Base-by-base conservation (phyloP, 768 basidiomycete genomes). In the Boletus rex-veris region DNA sequence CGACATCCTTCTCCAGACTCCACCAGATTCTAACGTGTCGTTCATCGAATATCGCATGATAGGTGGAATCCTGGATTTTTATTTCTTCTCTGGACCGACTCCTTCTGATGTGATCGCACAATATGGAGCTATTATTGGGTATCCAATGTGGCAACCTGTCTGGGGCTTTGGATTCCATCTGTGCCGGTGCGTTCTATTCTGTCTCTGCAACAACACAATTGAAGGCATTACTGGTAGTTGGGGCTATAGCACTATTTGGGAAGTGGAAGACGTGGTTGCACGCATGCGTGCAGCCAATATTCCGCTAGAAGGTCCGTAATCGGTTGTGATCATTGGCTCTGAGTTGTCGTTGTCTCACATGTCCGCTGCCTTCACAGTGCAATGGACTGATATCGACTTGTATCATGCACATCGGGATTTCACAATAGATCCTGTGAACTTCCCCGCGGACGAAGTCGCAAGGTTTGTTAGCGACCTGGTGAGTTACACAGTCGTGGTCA, bases 141-240 rank as follows among this genome's bases (percentile, higher is more conserved):
- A 80, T 40, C 85, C 88, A 5, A 79, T 80, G 30, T 84, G 85
- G 80, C 82, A 84, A 64, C 87, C 86, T 7, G 74, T 74, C 16
- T 90, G 86, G 85, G 82, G 80, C 7, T 86, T 90, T 64, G 88
- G 88, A 5, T 88, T 87, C 73, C 87, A 91, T 58, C 75, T 88
- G 6, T 85, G 84, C 71, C 77, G 81, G 75, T 83, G 62, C 61
- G 64, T 14, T 52, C 18, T 24, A 2, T 18, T 5, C 38, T 28
- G 26, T 28, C 10, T 4, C 24, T 40, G 46, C 28, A 19, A 31
- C 18, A 9, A 21, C 16, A 36, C 1, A 1, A 21, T 35, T 7
- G 14, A 47, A 8, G 5, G 3, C 2, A 26, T 21, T 15, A 18
- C 11, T 35, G 16, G 14, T 18, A 55, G 46, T 10, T 82, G 78